A percentile compares a stretch with the other conserved stretches of the same genome.
Evolutionary conservation across 257 asterid species (phyloP).

Genomic region (Solanum chmielewskii): DNA sequence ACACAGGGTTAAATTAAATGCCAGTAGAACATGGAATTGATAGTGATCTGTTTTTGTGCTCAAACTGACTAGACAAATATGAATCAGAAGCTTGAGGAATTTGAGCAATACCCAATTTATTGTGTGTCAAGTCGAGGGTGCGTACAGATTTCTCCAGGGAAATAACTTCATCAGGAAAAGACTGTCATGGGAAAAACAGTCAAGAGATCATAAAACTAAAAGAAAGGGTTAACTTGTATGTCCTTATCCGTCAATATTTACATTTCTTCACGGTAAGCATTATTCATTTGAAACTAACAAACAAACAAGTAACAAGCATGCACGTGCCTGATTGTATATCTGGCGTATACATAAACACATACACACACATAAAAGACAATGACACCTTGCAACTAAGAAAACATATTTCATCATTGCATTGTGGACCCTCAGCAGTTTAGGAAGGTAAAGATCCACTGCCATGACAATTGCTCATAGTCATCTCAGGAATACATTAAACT

Average conservation of each 20-base stretch:
- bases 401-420: not conserved
- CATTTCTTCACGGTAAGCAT: not conserved
- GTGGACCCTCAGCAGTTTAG: not conserved
- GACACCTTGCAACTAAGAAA: not conserved
- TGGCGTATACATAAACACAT: not conserved
- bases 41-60: not conserved
- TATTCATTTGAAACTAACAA: not conserved
- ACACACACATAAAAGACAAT: not conserved
- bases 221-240: not conserved
- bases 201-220: not conserved
- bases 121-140: slow-evolving; percentile 80
- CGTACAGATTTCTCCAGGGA: slow-evolving; percentile 74
- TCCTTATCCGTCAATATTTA: not conserved
- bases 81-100: not conserved
- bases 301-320: not conserved
- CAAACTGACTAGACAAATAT: not conserved
- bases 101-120: slow-evolving; percentile 50
- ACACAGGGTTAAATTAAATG: not conserved
- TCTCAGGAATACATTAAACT: not conserved
- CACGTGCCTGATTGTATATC: not conserved
- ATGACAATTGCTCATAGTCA: not conserved
- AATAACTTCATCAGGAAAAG: slow-evolving; percentile 81
- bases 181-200: slow-evolving; percentile 26
- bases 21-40: not conserved
- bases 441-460: not conserved